phyloP scores from a whole-genome alignment of 192 early-diverging fungal genomes.

The Coemansia sp. region DNA sequence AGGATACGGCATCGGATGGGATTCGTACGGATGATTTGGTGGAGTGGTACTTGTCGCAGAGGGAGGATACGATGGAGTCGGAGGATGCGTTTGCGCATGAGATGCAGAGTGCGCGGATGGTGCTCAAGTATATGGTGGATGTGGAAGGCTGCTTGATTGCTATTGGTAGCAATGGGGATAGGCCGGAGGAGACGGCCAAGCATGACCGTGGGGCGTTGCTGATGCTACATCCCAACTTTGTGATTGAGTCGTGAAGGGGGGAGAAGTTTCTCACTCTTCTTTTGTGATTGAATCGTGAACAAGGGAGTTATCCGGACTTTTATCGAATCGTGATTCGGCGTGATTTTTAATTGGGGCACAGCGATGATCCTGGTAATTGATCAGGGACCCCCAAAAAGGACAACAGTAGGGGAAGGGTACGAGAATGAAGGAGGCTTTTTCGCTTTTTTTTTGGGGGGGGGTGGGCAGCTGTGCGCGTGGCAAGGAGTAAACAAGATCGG shows the following conservation, averaged over 20 bases:
- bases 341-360: no score
- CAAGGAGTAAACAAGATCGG: no score
- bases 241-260: constrained; percentile 27
- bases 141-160: constrained; percentile 55
- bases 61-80: constrained; percentile 55
- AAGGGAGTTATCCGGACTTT: no score
- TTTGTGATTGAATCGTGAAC: no score
- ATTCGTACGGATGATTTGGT: constrained; percentile 56
- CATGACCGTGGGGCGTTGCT: constrained; percentile 25
- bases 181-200: not conserved
- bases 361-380: no score
- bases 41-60: constrained; percentile 66
- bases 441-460: no score
- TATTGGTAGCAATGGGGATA: constrained; percentile 7
- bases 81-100: constrained; percentile 61
- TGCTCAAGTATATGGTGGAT: constrained; percentile 61
- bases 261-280: no score
- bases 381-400: no score
- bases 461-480: no score
- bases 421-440: no score
- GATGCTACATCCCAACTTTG: constrained; percentile 50
- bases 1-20: constrained; percentile 7
- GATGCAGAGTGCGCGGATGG: constrained; percentile 55
- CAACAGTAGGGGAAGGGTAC: no score
- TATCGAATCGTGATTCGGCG: no score